A percentile compares a stretch with the other conserved stretches of the same genome.
phyloP scores from a whole-genome alignment of 2,329 filamentous ascomycete genomes.

The Aspergillus luchuensis region DNA sequence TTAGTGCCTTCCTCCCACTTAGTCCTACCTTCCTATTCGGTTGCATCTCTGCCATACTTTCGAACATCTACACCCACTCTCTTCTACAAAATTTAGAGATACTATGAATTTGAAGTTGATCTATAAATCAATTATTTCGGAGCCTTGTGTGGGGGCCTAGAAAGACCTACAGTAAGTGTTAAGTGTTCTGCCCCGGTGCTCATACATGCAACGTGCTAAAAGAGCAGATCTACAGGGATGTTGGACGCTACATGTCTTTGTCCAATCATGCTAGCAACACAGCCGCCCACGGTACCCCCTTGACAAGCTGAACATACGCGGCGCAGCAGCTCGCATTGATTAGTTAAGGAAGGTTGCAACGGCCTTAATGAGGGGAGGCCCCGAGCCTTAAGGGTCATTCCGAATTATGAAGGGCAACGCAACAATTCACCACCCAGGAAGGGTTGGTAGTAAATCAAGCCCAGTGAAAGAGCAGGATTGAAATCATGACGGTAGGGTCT shows the following conservation, averaged over 20 bases:
- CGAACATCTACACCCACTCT: no score
- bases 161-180: neutral
- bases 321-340: neutral
- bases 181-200: neutral
- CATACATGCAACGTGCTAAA: conserved; percentile 1
- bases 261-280: conserved; percentile 13
- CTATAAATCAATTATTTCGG: no score
- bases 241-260: conserved; percentile 7
- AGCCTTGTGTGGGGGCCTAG: no score
- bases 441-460: neutral
- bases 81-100: no score
- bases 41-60: neutral
- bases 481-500: neutral
- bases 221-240: neutral
- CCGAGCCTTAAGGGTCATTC: neutral
- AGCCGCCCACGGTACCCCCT: conserved; percentile 12
- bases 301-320: neutral
- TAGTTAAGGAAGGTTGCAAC: neutral
- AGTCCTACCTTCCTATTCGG: no score
- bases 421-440: neutral
- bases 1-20: neutral
- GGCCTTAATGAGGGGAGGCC: neutral
- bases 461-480: neutral
- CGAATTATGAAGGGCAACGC: neutral
- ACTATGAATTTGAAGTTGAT: no score